Conservation (phyloP, 371 early-diverging fungal species). For the Dinochytrium kinnereticum region DNA sequence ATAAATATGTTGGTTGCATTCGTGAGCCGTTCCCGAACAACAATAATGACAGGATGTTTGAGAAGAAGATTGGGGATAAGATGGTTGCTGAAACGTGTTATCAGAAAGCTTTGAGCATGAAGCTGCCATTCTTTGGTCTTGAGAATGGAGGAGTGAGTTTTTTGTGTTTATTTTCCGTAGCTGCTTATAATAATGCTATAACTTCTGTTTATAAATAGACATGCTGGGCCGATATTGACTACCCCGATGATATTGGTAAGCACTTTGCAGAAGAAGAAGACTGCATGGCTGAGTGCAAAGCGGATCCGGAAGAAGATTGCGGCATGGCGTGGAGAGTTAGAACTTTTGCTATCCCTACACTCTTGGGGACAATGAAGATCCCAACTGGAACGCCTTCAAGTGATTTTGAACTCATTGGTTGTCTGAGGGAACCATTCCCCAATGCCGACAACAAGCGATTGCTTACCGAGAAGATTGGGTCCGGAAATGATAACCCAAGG, state of each 20-base stretch:
- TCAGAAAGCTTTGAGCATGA: background rate
- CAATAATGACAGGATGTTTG: no score
- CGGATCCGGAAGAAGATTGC: background rate
- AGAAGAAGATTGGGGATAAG: no score
- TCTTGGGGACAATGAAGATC: background rate
- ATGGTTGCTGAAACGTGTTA: no score
- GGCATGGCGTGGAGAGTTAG: background rate
- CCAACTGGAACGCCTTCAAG: background rate
- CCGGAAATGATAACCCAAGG: background rate
- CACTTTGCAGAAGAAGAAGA: background rate
- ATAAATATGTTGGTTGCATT: no score
- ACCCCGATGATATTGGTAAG: background rate
- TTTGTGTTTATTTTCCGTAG: no score
- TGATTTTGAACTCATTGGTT: background rate
- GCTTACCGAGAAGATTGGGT: background rate
- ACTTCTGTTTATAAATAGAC: no score
- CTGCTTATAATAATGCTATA: no score
- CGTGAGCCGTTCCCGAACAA: no score
- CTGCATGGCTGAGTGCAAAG: background rate
- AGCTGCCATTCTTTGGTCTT: background rate
- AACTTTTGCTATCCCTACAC: background rate
- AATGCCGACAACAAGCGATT: background rate
- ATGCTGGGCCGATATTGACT: background rate
- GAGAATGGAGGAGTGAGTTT: background rate
- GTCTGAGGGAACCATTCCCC: background rate